These are phyloP conservation scores for Plasmopara muralis DNA, from an alignment of 352 stramenopile genomes.

Conservation along the genomic window DNA sequence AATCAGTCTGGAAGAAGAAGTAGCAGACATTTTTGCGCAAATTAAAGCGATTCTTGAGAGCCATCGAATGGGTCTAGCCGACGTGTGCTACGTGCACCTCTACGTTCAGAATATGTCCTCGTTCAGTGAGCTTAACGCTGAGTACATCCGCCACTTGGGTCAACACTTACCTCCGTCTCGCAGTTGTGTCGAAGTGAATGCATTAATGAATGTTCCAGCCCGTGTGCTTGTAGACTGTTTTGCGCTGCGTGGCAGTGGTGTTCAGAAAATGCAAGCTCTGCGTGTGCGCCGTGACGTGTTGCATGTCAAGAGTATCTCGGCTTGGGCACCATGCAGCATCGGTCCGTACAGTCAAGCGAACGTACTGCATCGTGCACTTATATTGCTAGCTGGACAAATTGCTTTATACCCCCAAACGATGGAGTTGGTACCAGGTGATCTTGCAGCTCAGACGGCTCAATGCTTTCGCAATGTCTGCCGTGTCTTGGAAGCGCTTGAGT, in stretches of 20 bases:
- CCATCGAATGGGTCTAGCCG: constrained; percentile 59
- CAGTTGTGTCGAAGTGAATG: constrained; percentile 81
- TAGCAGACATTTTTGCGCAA: constrained; percentile 48
- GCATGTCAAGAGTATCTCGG: constrained; percentile 94
- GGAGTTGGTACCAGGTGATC: constrained; percentile 61
- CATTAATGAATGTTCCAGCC: constrained; percentile 31
- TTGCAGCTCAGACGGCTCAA: constrained; percentile 38
- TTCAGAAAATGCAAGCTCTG: constrained; percentile 49
- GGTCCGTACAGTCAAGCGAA: constrained; percentile 98
- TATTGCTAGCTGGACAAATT: constrained; percentile 96
- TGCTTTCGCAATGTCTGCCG: constrained; percentile 57
- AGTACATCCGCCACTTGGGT: constrained; percentile 91
- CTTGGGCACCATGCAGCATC: constrained; percentile 98
- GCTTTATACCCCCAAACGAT: constrained; percentile 93
- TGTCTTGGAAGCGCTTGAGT: constrained; percentile 70
- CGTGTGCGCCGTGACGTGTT: constrained; percentile 80
- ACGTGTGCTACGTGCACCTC: constrained; percentile 95
- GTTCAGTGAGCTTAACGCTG: constrained; percentile 91
- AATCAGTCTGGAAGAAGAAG: constrained; percentile 54
- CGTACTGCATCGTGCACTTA: constrained; percentile 84
- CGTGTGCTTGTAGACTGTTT: constrained; percentile 90
- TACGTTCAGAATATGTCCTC: constrained; percentile 93
- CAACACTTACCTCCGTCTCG: constrained; percentile 74
- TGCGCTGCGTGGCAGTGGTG: constrained; percentile 66
- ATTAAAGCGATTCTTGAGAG: constrained; percentile 28